Evolutionary conservation across 1,139 yeast genomes (phyloP).

Genomic region (Arxiozyma heterogenica): DNA sequence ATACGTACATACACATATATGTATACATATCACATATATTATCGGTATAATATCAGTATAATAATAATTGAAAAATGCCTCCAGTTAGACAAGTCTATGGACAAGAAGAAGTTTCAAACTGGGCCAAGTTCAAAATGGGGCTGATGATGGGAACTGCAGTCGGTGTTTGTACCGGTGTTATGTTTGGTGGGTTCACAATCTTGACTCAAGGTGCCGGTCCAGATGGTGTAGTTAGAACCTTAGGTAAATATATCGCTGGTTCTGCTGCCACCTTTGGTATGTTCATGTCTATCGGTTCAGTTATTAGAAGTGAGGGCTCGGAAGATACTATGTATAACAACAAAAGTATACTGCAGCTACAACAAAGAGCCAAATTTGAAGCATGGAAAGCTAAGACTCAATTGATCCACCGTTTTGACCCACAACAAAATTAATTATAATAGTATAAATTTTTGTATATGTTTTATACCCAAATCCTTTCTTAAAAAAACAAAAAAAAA

Average conservation of each 20-base stretch:
- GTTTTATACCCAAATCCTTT: neutral
- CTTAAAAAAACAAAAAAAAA: no score
- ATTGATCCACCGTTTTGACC: neutral
- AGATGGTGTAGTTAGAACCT: constrained; percentile 88
- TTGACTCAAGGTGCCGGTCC: constrained; percentile 97
- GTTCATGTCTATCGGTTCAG: constrained; percentile 92
- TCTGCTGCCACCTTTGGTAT: constrained; percentile 95
- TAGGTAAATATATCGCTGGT: constrained; percentile 94
- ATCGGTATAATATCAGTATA: neutral
- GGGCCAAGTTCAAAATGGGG: constrained; percentile 97
- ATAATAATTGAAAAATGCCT: constrained; percentile 64
- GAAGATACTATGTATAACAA: constrained; percentile 6
- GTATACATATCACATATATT: no score
- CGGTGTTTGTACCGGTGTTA: constrained; percentile 90
- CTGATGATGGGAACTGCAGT: constrained; percentile 94
- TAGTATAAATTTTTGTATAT: neutral
- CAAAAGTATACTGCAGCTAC: constrained; percentile 9
- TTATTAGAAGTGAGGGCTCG: constrained; percentile 64
- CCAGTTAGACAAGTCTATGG: constrained; percentile 72
- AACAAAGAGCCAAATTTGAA: constrained; percentile 27
- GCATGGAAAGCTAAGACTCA: constrained; percentile 18
- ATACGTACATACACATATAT: no score
- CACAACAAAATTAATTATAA: neutral
- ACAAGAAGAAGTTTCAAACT: constrained; percentile 77
- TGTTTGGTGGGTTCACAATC: constrained; percentile 89